Base-by-base conservation (phyloP, 495 filamentous ascomycete species). In the Cercophora samala region DNA sequence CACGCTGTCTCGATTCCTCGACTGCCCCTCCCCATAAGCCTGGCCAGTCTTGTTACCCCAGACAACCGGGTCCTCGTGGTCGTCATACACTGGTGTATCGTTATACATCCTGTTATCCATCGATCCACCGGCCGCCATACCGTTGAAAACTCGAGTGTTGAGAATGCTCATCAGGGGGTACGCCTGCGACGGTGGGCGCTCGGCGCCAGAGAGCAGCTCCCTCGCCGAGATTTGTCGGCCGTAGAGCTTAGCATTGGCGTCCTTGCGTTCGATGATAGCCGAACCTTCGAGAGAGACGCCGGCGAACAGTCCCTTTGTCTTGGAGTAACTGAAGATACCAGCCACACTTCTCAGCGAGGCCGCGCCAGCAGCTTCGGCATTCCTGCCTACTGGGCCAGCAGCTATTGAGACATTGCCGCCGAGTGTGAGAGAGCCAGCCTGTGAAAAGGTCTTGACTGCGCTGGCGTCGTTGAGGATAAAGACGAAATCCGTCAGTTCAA, bases 401-500 rank as follows among this genome's bases (percentile, higher is more conserved):
- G 95, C 95, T 66, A 99, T 90, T 9, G 92, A 96, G 19, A 98
- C 95, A 74, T 99, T 99, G 66, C 96, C 95, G 69, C 95, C 95
- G 21, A 99, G 84, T 62, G 95, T 97, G 52, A 99, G 79, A 19
- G 88, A 92, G 18, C 96, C 95, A 62, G 88, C 85, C 77, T 98
- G 94, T 3, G 95, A 93, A 78, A 98, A 98, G 46, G 95, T 95
- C 75, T 91, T 91, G 53, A 99, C 95, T 24, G 95, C 95, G 53
- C 85, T 87, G 53, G 89, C 85, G 75, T 99, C 95, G 78, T 99
- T 99, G 60, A 99, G 88, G 66, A 98, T 97, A 82, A 99, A 98
- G 72, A 99, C 96, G 76, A 99, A 98, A 75, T 99, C 95, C 54
- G 96, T 98, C 67, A 99, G 81, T 78, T 99, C 95, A 81, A 97